These are phyloP conservation scores for Neovahlkampfia damariscottae DNA, from an alignment of 78 protist species.

Conservation along the genomic window DNA sequence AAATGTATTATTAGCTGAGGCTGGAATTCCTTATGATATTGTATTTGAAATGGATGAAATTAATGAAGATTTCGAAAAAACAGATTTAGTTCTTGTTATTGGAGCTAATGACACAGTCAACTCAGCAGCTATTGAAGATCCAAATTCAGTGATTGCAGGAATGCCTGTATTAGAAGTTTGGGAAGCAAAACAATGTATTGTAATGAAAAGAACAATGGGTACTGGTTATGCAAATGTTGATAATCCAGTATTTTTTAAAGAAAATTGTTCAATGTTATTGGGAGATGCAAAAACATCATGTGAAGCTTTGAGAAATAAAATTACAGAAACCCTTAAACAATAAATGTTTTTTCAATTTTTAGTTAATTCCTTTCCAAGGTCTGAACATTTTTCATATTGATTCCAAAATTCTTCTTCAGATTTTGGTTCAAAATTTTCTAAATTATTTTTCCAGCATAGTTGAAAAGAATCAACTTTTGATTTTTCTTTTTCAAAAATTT, in stretches of 20 bases:
- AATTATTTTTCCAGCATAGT: too few relatives aligned
- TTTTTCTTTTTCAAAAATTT: too few relatives aligned
- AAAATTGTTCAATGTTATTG: slow-evolving; percentile 80
- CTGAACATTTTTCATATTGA: too few relatives aligned
- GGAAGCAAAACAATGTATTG: slow-evolving; percentile 65
- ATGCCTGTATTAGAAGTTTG: slow-evolving; percentile 93
- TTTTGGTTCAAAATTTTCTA: too few relatives aligned
- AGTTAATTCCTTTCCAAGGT: too few relatives aligned
- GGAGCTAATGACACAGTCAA: slow-evolving; percentile 99
- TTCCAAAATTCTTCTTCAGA: too few relatives aligned
- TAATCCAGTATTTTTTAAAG: slow-evolving; percentile 89
- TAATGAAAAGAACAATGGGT: slow-evolving; percentile 89
- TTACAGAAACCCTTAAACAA: not conserved
- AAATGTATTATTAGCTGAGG: slow-evolving; percentile 93
- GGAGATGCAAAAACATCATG: slow-evolving; percentile 87
- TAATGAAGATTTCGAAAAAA: slow-evolving; percentile 59
- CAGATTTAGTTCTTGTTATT: slow-evolving; percentile 67
- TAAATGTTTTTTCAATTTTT: not conserved
- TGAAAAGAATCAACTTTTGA: too few relatives aligned
- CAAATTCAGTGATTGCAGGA: slow-evolving; percentile 80
- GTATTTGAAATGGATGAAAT: slow-evolving; percentile 96
- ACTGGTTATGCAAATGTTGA: slow-evolving; percentile 92
- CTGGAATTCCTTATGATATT: slow-evolving; percentile 91
- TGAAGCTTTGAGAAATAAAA: slow-evolving; percentile 18
- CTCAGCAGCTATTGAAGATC: slow-evolving; percentile 89